Percentiles rank a stretch among this genome's conserved stretches.
Conservation (phyloP, 2,329 filamentous ascomycete species). For the Grosmannia clavigera region DNA sequence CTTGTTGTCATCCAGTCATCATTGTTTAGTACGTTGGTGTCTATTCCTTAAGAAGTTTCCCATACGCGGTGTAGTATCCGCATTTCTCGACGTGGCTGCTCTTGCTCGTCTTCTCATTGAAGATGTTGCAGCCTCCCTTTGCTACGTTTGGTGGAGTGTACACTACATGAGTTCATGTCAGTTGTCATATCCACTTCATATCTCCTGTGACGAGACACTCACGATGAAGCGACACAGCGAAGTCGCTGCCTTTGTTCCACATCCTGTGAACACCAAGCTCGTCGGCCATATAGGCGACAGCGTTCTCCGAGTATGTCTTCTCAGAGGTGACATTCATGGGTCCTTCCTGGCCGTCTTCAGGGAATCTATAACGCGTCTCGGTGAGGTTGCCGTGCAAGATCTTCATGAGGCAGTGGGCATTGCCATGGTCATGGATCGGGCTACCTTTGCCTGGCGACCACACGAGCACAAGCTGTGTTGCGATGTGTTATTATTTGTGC, state of each 20-base stretch:
- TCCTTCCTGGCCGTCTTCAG: conserved; percentile 35
- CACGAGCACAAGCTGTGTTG: conserved; percentile 62
- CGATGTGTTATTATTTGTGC: neutral
- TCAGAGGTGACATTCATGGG: conserved; percentile 55
- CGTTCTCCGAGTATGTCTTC: conserved; percentile 54
- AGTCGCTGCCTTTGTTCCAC: conserved; percentile 60
- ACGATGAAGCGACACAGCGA: conserved; percentile 75
- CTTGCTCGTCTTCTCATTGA: conserved; percentile 64
- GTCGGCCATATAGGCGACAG: conserved; percentile 86
- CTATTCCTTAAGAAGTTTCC: conserved; percentile 31
- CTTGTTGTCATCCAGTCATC: neutral
- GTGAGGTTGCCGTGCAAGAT: conserved; percentile 66
- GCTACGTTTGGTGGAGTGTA: conserved; percentile 87
- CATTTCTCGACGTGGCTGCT: conserved; percentile 58
- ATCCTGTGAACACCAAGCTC: conserved; percentile 78
- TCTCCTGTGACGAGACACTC: conserved; percentile 17
- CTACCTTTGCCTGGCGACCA: conserved; percentile 79
- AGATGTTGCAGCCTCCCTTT: conserved; percentile 69
- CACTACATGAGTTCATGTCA: conserved; percentile 28
- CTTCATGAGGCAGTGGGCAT: conserved; percentile 89
- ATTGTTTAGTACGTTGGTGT: neutral
- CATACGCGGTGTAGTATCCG: conserved; percentile 57
- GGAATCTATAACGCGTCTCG: conserved; percentile 73
- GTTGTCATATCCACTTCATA: neutral
- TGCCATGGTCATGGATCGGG: conserved; percentile 78